Conservation (phyloP, 2,329 filamentous ascomycete genomes). For the Westerdykella ornata region DNA sequence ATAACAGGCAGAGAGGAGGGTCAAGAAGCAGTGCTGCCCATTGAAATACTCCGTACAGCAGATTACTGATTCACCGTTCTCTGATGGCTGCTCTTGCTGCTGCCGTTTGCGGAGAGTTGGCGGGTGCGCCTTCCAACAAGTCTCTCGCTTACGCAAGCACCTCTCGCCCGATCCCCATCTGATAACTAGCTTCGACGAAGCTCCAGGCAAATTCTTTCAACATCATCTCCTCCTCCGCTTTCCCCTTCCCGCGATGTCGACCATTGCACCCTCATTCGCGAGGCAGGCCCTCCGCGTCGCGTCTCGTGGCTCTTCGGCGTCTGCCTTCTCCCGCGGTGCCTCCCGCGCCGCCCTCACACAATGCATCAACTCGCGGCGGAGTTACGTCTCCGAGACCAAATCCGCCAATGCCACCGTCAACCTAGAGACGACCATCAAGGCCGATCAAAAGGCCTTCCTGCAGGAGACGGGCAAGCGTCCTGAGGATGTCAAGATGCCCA, state of each 20-base stretch:
- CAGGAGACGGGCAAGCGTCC: conserved; percentile 51
- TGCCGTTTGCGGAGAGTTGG: conserved; percentile 5
- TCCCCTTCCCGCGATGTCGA: conserved; percentile 37
- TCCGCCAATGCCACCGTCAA: conserved; percentile 72
- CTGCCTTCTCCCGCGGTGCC: conserved; percentile 37
- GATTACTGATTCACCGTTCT: no score
- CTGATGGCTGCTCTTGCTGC: neutral
- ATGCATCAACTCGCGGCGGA: conserved; percentile 44
- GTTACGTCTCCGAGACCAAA: conserved; percentile 80
- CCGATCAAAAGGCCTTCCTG: conserved; percentile 75
- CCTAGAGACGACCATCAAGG: conserved; percentile 74
- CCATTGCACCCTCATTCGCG: conserved; percentile 57
- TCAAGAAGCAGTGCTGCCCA: no score
- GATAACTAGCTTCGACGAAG: conserved; percentile 4
- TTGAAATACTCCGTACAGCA: no score
- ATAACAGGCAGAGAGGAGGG: no score
- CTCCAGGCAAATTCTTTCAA: conserved; percentile 5
- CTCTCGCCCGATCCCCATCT: conserved; percentile 5
- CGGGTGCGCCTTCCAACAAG: neutral
- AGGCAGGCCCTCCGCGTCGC: conserved; percentile 65
- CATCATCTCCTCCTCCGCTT: conserved; percentile 5
- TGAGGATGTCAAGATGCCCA: conserved; percentile 53
- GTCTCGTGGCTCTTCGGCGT: conserved; percentile 44
- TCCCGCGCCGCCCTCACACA: conserved; percentile 38
- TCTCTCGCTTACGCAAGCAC: conserved; percentile 7